phyloP scores from a whole-genome alignment of 139 green algal species.

The Chlorella sorokiniana region DNA sequence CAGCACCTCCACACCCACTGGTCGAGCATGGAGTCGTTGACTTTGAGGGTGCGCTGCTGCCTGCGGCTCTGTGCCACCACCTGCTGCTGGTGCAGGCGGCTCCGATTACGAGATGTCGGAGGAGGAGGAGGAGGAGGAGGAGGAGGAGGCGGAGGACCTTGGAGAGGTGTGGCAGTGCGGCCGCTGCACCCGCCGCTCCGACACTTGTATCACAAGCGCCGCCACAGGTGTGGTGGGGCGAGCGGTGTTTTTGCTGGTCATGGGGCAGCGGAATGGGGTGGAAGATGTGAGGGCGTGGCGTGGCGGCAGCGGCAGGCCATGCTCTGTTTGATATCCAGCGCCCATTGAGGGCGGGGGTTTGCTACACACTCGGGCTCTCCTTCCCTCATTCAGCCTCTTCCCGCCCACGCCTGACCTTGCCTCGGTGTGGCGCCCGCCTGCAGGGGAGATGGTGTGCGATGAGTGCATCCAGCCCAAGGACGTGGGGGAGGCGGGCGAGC shows the following conservation, averaged over 20 bases:
- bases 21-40: too few species aligned
- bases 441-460: constrained; percentile 10
- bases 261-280: not conserved
- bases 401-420: not conserved
- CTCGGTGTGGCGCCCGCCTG: too few species aligned
- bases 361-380: too few species aligned
- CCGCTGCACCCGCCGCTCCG: not conserved
- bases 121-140: constrained; percentile 12
- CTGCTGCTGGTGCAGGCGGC: not conserved
- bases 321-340: too few species aligned
- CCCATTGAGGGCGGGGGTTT: not conserved
- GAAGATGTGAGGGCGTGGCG: too few species aligned
- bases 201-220: not conserved
- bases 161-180: not conserved
- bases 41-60: not conserved
- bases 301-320: too few species aligned
- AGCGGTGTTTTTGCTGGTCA: not conserved
- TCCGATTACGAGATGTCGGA: constrained; percentile 4
- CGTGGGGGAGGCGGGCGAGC: not conserved
- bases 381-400: too few species aligned
- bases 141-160: not conserved
- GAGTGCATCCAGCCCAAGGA: not conserved
- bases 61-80: not conserved
- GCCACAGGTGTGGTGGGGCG: not conserved
- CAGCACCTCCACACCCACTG: not conserved